These are phyloP conservation scores for Penicillium sp. DNA, from an alignment of 2,329 filamentous ascomycete species.

Conservation along the genomic window DNA sequence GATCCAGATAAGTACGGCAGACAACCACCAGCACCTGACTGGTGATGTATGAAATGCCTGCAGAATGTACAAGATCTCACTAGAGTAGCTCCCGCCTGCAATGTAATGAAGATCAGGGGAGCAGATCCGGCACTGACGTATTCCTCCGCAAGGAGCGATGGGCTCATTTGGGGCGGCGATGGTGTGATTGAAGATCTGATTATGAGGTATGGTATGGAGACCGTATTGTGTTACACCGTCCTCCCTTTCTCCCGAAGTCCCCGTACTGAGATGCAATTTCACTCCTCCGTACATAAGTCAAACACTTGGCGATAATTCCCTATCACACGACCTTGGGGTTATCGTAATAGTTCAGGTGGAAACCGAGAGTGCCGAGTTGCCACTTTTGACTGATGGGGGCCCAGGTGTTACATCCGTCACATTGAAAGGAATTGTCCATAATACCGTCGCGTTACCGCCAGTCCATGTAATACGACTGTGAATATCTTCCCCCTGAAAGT, in stretches of 20 bases:
- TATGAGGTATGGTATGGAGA: slow-evolving; percentile 4
- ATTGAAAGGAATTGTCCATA: neutral
- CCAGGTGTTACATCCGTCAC: slow-evolving; percentile 12
- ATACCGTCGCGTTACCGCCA: slow-evolving; percentile 13
- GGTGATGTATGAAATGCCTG: neutral
- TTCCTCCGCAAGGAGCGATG: slow-evolving; percentile 17
- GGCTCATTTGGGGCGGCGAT: slow-evolving; percentile 23
- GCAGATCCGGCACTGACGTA: slow-evolving; percentile 23
- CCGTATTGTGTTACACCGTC: neutral
- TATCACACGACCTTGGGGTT: slow-evolving; percentile 2
- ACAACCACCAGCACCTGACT: too few relatives aligned
- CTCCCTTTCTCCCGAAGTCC: too few relatives aligned
- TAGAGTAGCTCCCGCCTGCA: slow-evolving; percentile 21
- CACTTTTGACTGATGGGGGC: slow-evolving; percentile 6
- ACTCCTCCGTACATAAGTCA: neutral
- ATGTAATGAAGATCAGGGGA: slow-evolving; percentile 29
- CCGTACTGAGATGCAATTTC: too few relatives aligned
- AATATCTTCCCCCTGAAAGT: slow-evolving; percentile 2
- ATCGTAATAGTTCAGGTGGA: neutral
- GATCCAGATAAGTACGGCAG: neutral
- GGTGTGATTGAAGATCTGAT: slow-evolving; percentile 24
- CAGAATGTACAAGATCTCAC: neutral
- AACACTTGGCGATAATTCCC: neutral
- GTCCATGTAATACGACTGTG: slow-evolving; percentile 8
- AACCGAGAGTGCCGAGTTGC: slow-evolving; percentile 9